Evolutionary conservation across 1,284 basidiomycete genomes (phyloP).

Genomic region (Pseudozyma thailandica): DNA sequence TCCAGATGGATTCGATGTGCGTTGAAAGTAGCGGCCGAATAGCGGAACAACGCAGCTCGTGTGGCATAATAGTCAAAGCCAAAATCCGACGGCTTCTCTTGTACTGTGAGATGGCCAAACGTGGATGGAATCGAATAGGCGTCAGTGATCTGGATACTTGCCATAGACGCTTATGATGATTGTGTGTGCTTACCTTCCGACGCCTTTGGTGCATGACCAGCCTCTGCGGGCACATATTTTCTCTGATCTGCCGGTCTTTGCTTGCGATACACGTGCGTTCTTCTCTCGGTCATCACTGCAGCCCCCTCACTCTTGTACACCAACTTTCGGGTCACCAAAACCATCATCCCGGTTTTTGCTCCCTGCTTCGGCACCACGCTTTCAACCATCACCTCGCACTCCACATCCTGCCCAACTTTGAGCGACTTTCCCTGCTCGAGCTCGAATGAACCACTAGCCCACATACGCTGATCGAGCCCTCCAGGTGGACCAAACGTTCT

Average conservation of each 20-base stretch:
- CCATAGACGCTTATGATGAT: no score
- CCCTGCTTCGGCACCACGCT: conserved; percentile 35
- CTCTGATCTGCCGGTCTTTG: conserved; percentile 25
- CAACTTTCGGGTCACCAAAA: conserved; percentile 37
- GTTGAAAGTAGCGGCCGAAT: conserved; percentile 64
- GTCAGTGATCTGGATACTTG: no score
- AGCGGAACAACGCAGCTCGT: conserved; percentile 58
- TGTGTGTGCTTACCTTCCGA: conserved; percentile 17
- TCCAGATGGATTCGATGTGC: conserved; percentile 64
- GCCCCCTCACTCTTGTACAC: conserved; percentile 17
- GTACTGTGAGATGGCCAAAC: conserved; percentile 7
- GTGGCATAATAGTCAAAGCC: conserved; percentile 47
- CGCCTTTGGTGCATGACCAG: conserved; percentile 8
- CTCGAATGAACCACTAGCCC: conserved; percentile 46
- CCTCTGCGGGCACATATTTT: conserved; percentile 15
- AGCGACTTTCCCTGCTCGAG: conserved; percentile 24
- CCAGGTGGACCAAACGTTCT: conserved; percentile 41
- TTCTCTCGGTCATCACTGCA: conserved; percentile 27
- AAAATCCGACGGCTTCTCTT: conserved; percentile 39
- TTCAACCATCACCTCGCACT: conserved; percentile 29
- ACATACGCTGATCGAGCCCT: conserved; percentile 46
- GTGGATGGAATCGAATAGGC: no score
- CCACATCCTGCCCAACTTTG: conserved; percentile 23
- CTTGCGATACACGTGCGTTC: conserved; percentile 39
- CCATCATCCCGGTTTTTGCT: conserved; percentile 43